Evolutionary conservation across 768 basidiomycete species (phyloP).

Genomic region (Tricholomella constricta): DNA sequence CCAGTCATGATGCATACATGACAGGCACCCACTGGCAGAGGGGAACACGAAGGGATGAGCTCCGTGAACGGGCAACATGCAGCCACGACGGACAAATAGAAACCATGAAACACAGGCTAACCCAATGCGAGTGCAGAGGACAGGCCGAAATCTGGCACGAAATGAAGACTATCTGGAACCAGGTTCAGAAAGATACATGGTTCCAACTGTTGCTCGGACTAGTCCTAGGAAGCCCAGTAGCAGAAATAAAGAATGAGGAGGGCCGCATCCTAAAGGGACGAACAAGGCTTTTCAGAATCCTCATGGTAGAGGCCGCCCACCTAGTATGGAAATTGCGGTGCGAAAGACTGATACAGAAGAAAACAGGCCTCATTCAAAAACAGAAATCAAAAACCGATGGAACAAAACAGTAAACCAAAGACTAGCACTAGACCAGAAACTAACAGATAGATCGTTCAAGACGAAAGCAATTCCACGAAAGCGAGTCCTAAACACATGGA

Average conservation of each 20-base stretch:
- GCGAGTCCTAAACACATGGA: neutral
- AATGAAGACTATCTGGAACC: neutral
- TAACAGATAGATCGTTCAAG: neutral
- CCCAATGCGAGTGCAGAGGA: neutral
- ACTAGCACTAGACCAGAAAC: neutral
- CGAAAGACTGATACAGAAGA: neutral
- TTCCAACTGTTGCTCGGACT: neutral
- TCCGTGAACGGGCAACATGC: no score
- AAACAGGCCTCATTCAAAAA: neutral
- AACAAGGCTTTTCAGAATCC: neutral
- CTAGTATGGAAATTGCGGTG: neutral
- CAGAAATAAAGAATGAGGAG: neutral
- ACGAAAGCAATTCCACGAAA: neutral
- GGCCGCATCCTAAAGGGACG: neutral
- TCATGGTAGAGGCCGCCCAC: neutral
- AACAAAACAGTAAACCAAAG: neutral
- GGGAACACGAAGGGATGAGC: no score
- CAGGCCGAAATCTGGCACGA: neutral
- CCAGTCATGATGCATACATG: neutral
- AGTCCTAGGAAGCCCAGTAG: neutral
- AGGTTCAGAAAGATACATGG: neutral
- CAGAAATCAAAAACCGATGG: neutral
- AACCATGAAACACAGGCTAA: neutral
- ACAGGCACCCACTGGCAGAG: no score
- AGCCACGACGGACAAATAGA: neutral